Percentiles rank a stretch among this genome's conserved stretches.
Evolutionary conservation across 1,284 basidiomycete genomes (phyloP).

Genomic region (Ceratobasidium sp.): DNA sequence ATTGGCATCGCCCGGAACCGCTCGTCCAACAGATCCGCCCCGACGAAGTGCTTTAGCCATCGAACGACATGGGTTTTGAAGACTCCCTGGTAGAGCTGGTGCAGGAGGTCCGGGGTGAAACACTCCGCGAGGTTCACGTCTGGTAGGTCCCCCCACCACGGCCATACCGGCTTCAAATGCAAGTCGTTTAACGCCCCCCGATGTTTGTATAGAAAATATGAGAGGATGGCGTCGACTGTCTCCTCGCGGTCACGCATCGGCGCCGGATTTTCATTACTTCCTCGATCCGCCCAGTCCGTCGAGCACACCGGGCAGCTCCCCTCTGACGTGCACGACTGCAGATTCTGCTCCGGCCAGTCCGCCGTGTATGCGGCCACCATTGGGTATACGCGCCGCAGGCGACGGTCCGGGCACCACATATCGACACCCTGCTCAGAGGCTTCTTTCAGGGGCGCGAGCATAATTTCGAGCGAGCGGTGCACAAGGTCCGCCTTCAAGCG

Average conservation of each 20-base stretch:
- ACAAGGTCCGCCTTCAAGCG: slow-evolving; percentile 43
- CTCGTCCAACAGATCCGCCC: background rate
- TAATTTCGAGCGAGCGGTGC: slow-evolving; percentile 42
- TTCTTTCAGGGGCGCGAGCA: slow-evolving; percentile 41
- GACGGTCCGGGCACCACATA: slow-evolving; percentile 48
- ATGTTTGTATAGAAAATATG: background rate
- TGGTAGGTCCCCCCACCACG: slow-evolving; percentile 44
- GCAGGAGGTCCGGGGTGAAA: slow-evolving; percentile 45
- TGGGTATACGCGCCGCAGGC: background rate
- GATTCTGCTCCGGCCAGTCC: slow-evolving; percentile 51
- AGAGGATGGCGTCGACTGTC: background rate
- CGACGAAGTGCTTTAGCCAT: slow-evolving; percentile 23
- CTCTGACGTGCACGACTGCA: slow-evolving; percentile 44
- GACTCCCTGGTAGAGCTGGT: slow-evolving; percentile 25
- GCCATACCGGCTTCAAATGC: slow-evolving; percentile 18
- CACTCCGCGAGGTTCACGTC: slow-evolving; percentile 35
- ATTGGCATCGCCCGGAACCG: slow-evolving; percentile 18
- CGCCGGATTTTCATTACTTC: background rate
- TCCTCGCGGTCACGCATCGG: slow-evolving; percentile 16
- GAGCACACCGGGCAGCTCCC: slow-evolving; percentile 32
- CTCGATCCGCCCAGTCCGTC: background rate
- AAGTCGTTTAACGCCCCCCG: background rate
- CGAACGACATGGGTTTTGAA: slow-evolving; percentile 19
- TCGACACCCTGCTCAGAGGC: slow-evolving; percentile 45
- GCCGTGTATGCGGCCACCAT: slow-evolving; percentile 49